These are phyloP conservation scores for Jatropha curcas DNA, from an alignment of 345 rosid genomes.

Conservation along the genomic window DNA sequence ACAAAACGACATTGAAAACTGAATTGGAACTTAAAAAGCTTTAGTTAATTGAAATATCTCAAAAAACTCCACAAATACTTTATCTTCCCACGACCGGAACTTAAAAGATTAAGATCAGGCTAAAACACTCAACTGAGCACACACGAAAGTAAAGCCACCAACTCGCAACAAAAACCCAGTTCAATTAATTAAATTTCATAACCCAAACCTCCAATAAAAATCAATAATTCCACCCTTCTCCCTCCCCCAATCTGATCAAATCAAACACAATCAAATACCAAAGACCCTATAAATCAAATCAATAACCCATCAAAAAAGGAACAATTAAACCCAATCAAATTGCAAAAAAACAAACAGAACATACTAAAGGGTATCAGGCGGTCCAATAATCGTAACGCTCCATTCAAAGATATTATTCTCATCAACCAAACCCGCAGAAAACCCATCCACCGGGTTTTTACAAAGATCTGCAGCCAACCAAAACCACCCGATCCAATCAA, in stretches of 20 bases:
- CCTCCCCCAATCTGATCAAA: background rate
- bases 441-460: constrained; percentile 92
- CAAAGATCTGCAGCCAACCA: constrained; percentile 80
- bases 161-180: background rate
- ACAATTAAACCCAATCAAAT: background rate
- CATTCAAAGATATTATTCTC: constrained; percentile 92
- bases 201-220: background rate
- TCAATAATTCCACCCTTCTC: background rate
- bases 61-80: background rate
- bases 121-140: background rate
- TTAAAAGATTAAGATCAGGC: background rate
- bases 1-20: background rate
- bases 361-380: constrained; percentile 93
- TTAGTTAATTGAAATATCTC: no score
- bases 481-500: constrained; percentile 20
- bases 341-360: constrained; percentile 9
- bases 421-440: constrained; percentile 97
- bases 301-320: background rate
- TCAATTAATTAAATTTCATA: constrained; percentile 9
- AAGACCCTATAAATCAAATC: background rate
- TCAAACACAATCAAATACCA: background rate
- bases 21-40: background rate
- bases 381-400: constrained; percentile 93
- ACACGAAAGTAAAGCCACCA: background rate
- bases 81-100: background rate